phyloP scores from a whole-genome alignment of 2,329 filamentous ascomycete species.

The Blastomyces percursus region DNA sequence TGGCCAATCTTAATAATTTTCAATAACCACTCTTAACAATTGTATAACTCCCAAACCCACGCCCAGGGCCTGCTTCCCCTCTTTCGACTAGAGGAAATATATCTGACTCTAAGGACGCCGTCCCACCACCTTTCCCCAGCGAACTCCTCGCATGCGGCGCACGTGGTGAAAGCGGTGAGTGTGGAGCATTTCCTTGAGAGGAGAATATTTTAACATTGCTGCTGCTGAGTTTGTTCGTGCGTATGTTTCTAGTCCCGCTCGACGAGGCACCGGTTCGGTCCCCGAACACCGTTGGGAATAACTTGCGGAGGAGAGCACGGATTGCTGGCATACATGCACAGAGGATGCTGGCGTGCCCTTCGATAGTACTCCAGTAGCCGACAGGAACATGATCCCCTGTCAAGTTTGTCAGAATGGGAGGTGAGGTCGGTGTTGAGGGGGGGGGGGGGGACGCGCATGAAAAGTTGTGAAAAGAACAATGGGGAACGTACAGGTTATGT shows the following conservation, averaged over 20 bases:
- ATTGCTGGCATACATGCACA: slow-evolving; percentile 2
- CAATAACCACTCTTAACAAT: slow-evolving; percentile 8
- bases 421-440: background rate
- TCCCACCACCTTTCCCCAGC: background rate
- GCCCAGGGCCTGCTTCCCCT: background rate
- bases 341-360: background rate
- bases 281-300: background rate
- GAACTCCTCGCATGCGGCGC: background rate
- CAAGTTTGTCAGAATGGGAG: background rate
- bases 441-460: too few species aligned
- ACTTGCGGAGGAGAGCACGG: slow-evolving; percentile 1
- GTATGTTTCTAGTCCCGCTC: background rate
- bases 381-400: background rate
- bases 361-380: slow-evolving; percentile 1
- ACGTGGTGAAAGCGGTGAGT: background rate
- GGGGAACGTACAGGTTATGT: background rate
- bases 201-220: background rate
- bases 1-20: background rate
- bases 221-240: background rate
- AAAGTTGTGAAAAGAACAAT: background rate
- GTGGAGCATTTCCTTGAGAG: background rate
- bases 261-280: background rate
- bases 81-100: background rate
- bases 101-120: background rate
- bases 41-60: slow-evolving; percentile 13